Conservation (phyloP, 179 eudicot species). For the Drosera spatulata region DNA sequence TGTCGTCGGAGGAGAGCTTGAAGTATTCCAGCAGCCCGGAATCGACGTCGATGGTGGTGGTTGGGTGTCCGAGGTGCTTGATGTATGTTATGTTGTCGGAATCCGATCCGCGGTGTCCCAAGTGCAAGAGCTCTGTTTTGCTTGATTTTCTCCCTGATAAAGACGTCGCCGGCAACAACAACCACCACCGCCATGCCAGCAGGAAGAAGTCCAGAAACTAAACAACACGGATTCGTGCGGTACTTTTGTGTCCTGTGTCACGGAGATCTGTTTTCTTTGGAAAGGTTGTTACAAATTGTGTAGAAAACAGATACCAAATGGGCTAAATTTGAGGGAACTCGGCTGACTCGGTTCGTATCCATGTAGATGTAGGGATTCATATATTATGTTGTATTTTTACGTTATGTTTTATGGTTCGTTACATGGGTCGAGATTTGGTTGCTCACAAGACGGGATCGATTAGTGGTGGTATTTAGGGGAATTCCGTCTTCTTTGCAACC, state of each 20-base stretch:
- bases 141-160: slow-evolving; percentile 22
- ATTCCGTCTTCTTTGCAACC: slow-evolving; percentile 39
- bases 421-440: slow-evolving; percentile 21
- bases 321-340: too few species aligned
- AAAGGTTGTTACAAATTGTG: too few species aligned
- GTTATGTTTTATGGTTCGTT: neutral
- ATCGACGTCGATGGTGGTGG: slow-evolving; percentile 47
- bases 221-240: too few species aligned
- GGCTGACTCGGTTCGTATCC: too few species aligned
- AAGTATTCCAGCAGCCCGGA: slow-evolving; percentile 52
- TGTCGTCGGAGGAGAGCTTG: slow-evolving; percentile 54
- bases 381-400: neutral
- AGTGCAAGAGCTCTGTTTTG: slow-evolving; percentile 39
- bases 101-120: slow-evolving; percentile 38
- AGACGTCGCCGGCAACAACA: slow-evolving; percentile 12
- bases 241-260: too few species aligned
- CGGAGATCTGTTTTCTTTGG: too few species aligned
- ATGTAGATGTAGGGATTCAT: neutral
- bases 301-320: too few species aligned
- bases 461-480: neutral
- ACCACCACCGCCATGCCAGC: neutral
- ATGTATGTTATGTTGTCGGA: slow-evolving; percentile 19
- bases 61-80: slow-evolving; percentile 22
- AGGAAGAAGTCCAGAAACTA: neutral
- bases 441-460: slow-evolving; percentile 24